A percentile compares a stretch with the other conserved stretches of the same genome.
phyloP scores from a whole-genome alignment of 768 basidiomycete species.

The Rhizopogon rudus region DNA sequence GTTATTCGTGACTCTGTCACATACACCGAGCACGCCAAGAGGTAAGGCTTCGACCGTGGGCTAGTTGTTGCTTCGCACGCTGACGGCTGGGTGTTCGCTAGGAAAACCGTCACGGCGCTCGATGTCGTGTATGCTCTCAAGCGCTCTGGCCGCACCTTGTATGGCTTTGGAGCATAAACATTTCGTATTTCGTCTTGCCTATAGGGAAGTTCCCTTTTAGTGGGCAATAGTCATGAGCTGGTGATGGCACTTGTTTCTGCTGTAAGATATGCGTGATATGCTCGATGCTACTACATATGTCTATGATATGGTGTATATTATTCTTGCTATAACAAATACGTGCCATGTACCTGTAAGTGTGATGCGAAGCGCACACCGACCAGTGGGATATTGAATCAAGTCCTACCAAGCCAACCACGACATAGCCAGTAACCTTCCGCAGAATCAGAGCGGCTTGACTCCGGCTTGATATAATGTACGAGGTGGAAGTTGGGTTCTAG shows the following conservation, averaged over 20 bases:
- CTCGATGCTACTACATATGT: not conserved
- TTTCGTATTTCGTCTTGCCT: not conserved
- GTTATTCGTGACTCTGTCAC: conserved; percentile 91
- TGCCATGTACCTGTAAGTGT: not conserved
- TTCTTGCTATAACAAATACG: not conserved
- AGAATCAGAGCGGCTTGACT: conserved; percentile 73
- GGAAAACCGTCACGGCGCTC: conserved; percentile 84
- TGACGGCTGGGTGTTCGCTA: conserved; percentile 16
- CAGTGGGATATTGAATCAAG: not conserved
- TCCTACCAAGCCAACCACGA: conserved; percentile 50
- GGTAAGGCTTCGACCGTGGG: conserved; percentile 20
- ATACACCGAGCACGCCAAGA: conserved; percentile 91
- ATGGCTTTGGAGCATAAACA: conserved; percentile 72
- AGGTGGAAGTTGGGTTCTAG: conserved; percentile 61
- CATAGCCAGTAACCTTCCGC: conserved; percentile 88
- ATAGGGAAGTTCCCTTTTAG: not conserved
- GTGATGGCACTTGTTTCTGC: not conserved
- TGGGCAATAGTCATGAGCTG: not conserved
- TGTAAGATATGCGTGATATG: not conserved
- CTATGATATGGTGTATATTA: not conserved
- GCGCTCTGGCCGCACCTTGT: conserved; percentile 72
- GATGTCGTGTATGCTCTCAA: conserved; percentile 78
- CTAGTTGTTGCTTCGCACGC: not conserved
- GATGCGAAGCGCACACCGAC: not conserved
- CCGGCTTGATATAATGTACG: conserved; percentile 74